These are phyloP conservation scores for Bacidia gigantensis DNA, from an alignment of 495 filamentous ascomycete genomes.

Conservation along the genomic window DNA sequence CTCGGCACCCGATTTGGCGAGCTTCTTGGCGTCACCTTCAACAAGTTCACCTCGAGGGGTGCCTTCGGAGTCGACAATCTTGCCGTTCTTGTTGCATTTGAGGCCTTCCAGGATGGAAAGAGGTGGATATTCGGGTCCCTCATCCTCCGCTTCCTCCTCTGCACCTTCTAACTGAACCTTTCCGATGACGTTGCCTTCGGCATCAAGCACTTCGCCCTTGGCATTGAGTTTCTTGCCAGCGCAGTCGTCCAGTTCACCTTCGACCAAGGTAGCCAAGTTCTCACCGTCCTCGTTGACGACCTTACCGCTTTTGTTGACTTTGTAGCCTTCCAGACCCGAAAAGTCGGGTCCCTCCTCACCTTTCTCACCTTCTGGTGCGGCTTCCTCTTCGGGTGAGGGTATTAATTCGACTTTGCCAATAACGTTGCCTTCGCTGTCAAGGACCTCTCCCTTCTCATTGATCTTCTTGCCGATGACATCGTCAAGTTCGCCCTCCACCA, in stretches of 20 bases:
- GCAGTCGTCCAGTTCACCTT: conserved; percentile 33
- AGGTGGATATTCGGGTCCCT: conserved; percentile 30
- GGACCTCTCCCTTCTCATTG: conserved; percentile 35
- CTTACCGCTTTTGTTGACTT: conserved; percentile 61
- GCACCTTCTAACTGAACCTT: conserved; percentile 20
- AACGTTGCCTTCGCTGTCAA: conserved; percentile 24
- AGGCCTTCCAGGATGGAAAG: conserved; percentile 48
- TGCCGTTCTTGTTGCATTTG: conserved; percentile 48
- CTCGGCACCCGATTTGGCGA: conserved; percentile 38
- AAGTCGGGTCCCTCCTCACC: conserved; percentile 24
- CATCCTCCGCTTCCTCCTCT: conserved; percentile 23
- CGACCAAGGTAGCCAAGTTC: conserved; percentile 33
- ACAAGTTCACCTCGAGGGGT: conserved; percentile 44
- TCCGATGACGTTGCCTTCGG: conserved; percentile 27
- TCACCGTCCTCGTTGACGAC: conserved; percentile 44
- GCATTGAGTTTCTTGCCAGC: conserved; percentile 38
- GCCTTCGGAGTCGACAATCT: conserved; percentile 39
- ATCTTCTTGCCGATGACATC: conserved; percentile 33
- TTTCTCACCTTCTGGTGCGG: conserved; percentile 31
- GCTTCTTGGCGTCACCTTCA: conserved; percentile 46
- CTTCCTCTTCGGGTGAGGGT: conserved; percentile 25
- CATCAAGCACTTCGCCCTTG: conserved; percentile 33
- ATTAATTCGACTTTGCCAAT: conserved; percentile 23
- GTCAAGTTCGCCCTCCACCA: conserved; percentile 28
- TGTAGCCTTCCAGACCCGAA: conserved; percentile 46